A percentile compares a stretch with the other conserved stretches of the same genome.
Evolutionary conservation across 2,329 filamentous ascomycete genomes (phyloP).

Genomic region (Ophiostoma novo-ulmi): DNA sequence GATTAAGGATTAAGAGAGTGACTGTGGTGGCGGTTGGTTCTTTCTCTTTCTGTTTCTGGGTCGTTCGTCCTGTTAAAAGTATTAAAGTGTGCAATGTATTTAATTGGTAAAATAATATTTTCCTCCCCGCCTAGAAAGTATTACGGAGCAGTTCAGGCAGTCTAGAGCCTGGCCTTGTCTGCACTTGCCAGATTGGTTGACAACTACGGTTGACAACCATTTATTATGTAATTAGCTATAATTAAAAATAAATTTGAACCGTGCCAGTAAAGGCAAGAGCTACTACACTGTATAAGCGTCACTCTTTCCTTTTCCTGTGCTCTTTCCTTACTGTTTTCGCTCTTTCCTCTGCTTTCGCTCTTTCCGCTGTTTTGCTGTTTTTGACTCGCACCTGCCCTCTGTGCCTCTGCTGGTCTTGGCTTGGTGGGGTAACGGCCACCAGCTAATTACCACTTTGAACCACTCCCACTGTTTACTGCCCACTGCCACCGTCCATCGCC

Average conservation of each 20-base stretch:
- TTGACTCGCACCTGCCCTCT: neutral
- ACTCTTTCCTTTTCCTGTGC: neutral
- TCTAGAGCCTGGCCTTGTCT: slow-evolving; percentile 5
- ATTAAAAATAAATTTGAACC: neutral
- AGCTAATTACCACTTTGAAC: slow-evolving; percentile 1
- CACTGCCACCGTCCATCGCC: neutral
- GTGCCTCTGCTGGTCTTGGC: neutral
- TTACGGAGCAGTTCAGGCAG: neutral
- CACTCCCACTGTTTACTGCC: neutral
- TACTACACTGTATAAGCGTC: neutral
- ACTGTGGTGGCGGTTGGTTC: slow-evolving; percentile 16
- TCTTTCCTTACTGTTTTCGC: neutral
- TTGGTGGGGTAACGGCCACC: slow-evolving; percentile 9
- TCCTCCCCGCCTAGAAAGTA: slow-evolving; percentile 7
- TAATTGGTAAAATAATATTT: slow-evolving; percentile 15
- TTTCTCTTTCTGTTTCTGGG: slow-evolving; percentile 8
- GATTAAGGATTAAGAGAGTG: neutral
- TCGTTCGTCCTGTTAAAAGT: neutral
- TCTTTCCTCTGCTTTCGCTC: neutral
- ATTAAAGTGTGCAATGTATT: slow-evolving; percentile 11
- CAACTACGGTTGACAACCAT: neutral
- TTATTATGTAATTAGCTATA: neutral
- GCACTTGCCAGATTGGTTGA: slow-evolving; percentile 8
- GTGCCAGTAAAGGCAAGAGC: neutral
- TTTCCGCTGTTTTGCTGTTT: neutral